Conservation (phyloP, 2,329 filamentous ascomycete species). For the Tolypocladium pustulatum region DNA sequence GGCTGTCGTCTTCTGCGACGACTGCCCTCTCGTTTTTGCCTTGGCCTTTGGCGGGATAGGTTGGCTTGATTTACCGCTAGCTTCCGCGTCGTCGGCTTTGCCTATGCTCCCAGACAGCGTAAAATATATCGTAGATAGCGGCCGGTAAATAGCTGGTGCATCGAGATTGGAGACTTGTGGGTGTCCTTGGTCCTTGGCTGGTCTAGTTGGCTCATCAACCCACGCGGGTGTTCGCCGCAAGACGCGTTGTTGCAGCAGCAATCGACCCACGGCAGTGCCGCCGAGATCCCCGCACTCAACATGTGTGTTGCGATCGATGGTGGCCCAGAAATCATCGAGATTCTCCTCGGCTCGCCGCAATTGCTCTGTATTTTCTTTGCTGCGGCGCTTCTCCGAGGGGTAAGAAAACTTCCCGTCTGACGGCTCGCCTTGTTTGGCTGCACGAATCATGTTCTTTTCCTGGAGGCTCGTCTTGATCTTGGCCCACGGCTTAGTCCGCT, state of each 20-base stretch:
- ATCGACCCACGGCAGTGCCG: background rate
- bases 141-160: slow-evolving; percentile 5
- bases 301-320: background rate
- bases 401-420: slow-evolving; percentile 29
- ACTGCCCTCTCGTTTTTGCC: slow-evolving; percentile 8
- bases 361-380: slow-evolving; percentile 25
- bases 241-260: slow-evolving; percentile 22
- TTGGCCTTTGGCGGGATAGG: slow-evolving; percentile 8
- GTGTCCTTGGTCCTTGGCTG: slow-evolving; percentile 1
- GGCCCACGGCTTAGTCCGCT: slow-evolving; percentile 4
- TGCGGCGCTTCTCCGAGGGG: slow-evolving; percentile 32
- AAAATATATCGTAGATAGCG: slow-evolving; percentile 14
- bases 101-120: background rate
- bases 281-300: slow-evolving; percentile 1
- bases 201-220: slow-evolving; percentile 26
- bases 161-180: background rate
- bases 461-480: slow-evolving; percentile 7
- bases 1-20: background rate
- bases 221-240: slow-evolving; percentile 39
- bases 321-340: slow-evolving; percentile 3
- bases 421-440: slow-evolving; percentile 18
- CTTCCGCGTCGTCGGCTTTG: background rate
- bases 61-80: background rate
- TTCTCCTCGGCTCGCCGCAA: background rate
- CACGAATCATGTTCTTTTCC: slow-evolving; percentile 4